Conservation (phyloP, 164 flowering plant genomes). For the Magnolia kwangsiensis region DNA sequence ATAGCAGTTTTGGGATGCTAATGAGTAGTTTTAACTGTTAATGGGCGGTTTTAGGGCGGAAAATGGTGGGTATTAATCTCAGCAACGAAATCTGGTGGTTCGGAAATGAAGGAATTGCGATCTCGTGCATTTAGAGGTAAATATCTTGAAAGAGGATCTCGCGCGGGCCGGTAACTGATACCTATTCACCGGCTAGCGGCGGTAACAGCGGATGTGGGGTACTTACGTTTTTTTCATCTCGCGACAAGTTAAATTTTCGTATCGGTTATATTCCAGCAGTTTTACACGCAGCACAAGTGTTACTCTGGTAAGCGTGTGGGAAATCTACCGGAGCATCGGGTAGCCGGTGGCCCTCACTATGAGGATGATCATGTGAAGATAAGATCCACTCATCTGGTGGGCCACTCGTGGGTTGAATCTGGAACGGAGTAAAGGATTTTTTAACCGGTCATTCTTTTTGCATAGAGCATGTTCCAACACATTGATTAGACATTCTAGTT, state of each 20-base stretch:
- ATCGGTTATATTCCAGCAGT: too few species aligned
- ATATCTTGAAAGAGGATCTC: constrained; percentile 2
- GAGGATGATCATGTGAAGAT: too few species aligned
- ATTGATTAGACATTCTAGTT: too few species aligned
- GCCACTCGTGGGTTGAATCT: too few species aligned
- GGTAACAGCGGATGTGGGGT: neutral
- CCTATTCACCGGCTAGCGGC: constrained; percentile 6
- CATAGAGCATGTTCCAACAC: too few species aligned
- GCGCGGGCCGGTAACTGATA: neutral
- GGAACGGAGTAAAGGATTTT: too few species aligned
- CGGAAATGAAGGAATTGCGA: neutral
- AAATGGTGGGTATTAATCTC: neutral
- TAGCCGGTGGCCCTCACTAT: too few species aligned
- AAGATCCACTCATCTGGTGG: too few species aligned
- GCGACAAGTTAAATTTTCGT: neutral
- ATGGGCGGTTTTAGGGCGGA: neutral
- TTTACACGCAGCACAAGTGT: too few species aligned
- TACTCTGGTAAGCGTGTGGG: too few species aligned
- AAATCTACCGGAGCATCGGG: too few species aligned
- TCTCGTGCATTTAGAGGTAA: constrained; percentile 6
- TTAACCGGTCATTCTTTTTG: too few species aligned
- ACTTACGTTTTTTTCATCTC: neutral
- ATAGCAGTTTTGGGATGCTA: neutral
- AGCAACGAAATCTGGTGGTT: constrained; percentile 1
- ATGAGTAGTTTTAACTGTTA: neutral